Conservation (phyloP, 192 early-diverging fungal species). For the Coemansia asiatica region DNA sequence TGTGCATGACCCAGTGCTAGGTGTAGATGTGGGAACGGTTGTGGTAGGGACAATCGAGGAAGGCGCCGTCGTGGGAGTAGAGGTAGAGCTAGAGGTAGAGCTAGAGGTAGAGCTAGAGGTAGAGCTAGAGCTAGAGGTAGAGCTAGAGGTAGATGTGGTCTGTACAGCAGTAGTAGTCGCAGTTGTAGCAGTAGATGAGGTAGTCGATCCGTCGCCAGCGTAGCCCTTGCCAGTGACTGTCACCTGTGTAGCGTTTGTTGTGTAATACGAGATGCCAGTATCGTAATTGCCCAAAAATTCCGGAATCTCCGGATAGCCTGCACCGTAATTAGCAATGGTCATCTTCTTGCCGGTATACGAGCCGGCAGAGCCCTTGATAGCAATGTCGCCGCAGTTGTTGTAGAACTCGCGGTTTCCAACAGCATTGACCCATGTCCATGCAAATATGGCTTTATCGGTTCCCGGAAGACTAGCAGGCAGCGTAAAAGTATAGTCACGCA, state of each 20-base stretch:
- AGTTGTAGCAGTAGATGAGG: background rate
- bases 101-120: too few relatives aligned
- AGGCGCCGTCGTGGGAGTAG: too few relatives aligned
- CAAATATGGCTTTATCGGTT: constrained; percentile 44
- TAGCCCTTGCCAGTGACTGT: constrained; percentile 9
- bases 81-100: too few relatives aligned
- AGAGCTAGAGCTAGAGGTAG: too few relatives aligned
- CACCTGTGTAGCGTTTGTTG: constrained; percentile 4
- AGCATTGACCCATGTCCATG: constrained; percentile 64
- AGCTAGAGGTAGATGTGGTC: background rate
- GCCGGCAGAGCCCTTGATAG: constrained; percentile 7
- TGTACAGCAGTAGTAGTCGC: background rate
- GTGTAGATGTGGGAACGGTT: too few relatives aligned
- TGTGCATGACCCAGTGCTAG: too few relatives aligned
- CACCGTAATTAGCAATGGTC: constrained; percentile 29
- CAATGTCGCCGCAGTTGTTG: constrained; percentile 36
- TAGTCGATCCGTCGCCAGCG: background rate
- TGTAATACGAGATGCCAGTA: constrained; percentile 23
- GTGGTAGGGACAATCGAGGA: too few relatives aligned
- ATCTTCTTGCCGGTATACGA: constrained; percentile 18
- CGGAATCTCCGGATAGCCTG: constrained; percentile 38
- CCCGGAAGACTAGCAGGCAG: constrained; percentile 54
- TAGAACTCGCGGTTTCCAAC: constrained; percentile 55
- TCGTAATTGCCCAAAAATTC: constrained; percentile 34
- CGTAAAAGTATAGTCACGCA: constrained; percentile 19